Conservation (phyloP, 306 rosid species). For the Lathyrus sativus region DNA sequence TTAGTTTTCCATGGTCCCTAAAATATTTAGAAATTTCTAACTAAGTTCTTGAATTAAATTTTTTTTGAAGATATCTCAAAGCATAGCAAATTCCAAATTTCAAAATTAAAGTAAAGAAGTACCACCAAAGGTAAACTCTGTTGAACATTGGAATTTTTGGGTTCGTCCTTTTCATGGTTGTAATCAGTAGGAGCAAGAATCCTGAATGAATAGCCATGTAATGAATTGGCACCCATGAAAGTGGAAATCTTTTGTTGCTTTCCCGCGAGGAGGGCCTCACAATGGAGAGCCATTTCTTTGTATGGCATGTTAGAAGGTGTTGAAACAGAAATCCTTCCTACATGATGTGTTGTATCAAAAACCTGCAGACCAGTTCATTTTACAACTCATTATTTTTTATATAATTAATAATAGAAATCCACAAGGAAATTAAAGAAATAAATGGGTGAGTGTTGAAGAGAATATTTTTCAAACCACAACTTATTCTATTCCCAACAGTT, state of each 20-base stretch:
- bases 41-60: background rate
- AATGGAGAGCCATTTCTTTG: slow-evolving; percentile 80
- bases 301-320: slow-evolving; percentile 69
- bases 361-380: slow-evolving; percentile 50
- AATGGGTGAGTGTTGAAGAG: slow-evolving; percentile 11
- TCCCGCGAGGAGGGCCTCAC: slow-evolving; percentile 72
- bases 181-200: slow-evolving; percentile 39
- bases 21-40: background rate
- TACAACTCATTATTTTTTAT: background rate
- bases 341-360: slow-evolving; percentile 59
- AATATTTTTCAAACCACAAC: slow-evolving; percentile 1
- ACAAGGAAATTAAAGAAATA: slow-evolving; percentile 11
- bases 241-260: slow-evolving; percentile 70
- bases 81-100: slow-evolving; percentile 12
- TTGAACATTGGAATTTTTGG: slow-evolving; percentile 40
- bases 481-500: background rate
- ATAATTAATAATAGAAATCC: background rate
- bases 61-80: slow-evolving; percentile 19
- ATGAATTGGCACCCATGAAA: slow-evolving; percentile 49
- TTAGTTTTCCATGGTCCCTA: background rate
- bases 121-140: slow-evolving; percentile 54
- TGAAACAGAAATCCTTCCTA: slow-evolving; percentile 70
- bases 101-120: slow-evolving; percentile 34
- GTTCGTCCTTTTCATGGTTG: slow-evolving; percentile 40
- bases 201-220: slow-evolving; percentile 45